These are phyloP conservation scores for Asterochloris erici DNA, from an alignment of 139 green algal species.

Conservation along the genomic window DNA sequence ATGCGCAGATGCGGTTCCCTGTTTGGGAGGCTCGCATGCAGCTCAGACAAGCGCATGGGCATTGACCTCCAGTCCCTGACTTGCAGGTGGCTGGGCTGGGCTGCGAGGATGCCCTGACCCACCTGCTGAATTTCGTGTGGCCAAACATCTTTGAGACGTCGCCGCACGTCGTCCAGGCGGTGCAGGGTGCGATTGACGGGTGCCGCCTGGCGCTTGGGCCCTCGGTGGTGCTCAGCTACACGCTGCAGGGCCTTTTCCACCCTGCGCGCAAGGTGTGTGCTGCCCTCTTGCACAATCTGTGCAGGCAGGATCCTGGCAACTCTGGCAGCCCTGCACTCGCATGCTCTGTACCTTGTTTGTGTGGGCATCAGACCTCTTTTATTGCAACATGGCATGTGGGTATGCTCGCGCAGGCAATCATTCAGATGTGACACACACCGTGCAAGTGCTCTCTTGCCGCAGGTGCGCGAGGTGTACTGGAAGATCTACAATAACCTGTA, in stretches of 20 bases:
- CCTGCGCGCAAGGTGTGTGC: slow-evolving; percentile 68
- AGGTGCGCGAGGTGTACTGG: slow-evolving; percentile 95
- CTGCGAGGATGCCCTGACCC: slow-evolving; percentile 93
- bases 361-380: too few relatives aligned
- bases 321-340: too few relatives aligned
- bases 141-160: slow-evolving; percentile 98
- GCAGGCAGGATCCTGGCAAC: too few relatives aligned
- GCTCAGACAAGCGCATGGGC: too few relatives aligned
- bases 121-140: slow-evolving; percentile 98
- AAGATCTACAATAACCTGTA: slow-evolving; percentile 98
- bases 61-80: too few relatives aligned
- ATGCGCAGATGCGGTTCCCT: too few relatives aligned
- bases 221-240: slow-evolving; percentile 84
- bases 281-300: too few relatives aligned
- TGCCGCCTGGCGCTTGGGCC: slow-evolving; percentile 86
- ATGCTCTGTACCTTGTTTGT: too few relatives aligned
- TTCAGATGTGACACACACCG: too few relatives aligned
- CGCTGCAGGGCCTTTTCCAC: slow-evolving; percentile 92
- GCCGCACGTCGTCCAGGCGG: slow-evolving; percentile 92
- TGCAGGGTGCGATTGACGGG: slow-evolving; percentile 90
- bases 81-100: slow-evolving; percentile 75
- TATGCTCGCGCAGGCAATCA: too few relatives aligned
- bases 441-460: neutral
- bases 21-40: too few relatives aligned
- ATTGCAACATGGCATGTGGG: too few relatives aligned